Base-by-base conservation (phyloP, 768 basidiomycete species). In the Tylopilus intermedius region DNA sequence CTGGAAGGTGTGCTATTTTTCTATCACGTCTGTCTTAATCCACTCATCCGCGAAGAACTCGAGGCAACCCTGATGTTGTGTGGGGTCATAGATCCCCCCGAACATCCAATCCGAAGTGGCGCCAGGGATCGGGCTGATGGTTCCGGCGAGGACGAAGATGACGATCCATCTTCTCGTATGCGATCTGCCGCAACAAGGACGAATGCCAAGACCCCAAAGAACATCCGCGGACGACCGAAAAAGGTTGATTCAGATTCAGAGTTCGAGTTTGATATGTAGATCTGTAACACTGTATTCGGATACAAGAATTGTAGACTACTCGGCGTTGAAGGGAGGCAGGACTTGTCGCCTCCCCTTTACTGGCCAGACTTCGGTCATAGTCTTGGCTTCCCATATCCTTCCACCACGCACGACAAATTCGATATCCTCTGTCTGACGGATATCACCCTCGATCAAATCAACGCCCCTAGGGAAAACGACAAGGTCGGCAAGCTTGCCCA, bases 201-300 rank as follows among this genome's bases (percentile, higher is more conserved):
- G 8, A 87, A 84, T 55, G 71, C 70, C 7, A 72, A 69, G 29
- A 58, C 71, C 3, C 62, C 67, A 24, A 86, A 79, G 72, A 88
- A 85, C 56, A 71, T 88, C 37, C 74, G 81, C 54, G 72, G 70
- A 11, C 61, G 67, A 37, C 62, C 55, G 30, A 74, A 77, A 54
- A 81, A 85, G 56, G 82, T 77, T 40, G 81, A 86, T 61, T 88
- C 86, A 30, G 92, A 92, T 66, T 82, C 81, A 30, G 83, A 84
- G 49, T 88, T 94, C 65, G 89, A 91, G 62, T 83, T 85, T 64
- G 83, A 84, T 61, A 70, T 84, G 71, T 84, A 79, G 70, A 41
- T 32, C 11, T 35, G 24, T 24, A 24, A 24, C 30, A 30, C 8
- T 10, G 30, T 30, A 30, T 8, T 30, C 7, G 30, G 30, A 10